phyloP scores from a whole-genome alignment of 208 protist genomes.

The Trypanosomatidae sp. region DNA sequence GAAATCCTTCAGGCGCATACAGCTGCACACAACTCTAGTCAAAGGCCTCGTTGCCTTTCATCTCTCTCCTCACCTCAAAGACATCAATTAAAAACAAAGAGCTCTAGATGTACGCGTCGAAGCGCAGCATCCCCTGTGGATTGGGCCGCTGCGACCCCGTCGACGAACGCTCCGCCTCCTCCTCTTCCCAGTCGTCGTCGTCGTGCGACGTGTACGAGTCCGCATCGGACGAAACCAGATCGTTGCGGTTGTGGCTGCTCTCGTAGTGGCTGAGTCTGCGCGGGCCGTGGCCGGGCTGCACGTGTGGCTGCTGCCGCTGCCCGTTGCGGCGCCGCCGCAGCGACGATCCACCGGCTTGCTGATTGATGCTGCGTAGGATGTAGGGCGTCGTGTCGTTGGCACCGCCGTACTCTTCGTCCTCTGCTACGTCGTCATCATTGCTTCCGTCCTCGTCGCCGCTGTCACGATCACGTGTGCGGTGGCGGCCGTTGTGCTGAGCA shows the following conservation, averaged over 20 bases:
- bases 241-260: not conserved
- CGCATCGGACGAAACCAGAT: not conserved
- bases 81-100: too few species aligned
- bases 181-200: slow-evolving; percentile 8
- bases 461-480: too few species aligned
- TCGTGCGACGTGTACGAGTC: not conserved
- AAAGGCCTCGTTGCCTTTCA: too few species aligned
- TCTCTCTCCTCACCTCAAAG: too few species aligned
- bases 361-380: not conserved
- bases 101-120: slow-evolving; percentile 47
- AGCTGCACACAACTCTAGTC: too few species aligned
- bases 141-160: slow-evolving; percentile 18
- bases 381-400: not conserved
- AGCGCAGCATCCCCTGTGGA: slow-evolving; percentile 17
- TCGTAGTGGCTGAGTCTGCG: too few species aligned
- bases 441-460: not conserved
- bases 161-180: slow-evolving; percentile 6
- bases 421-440: not conserved
- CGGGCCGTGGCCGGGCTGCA: too few species aligned
- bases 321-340: not conserved
- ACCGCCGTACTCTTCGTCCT: not conserved
- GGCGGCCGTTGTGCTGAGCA: too few species aligned
- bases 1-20: too few species aligned
- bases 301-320: not conserved
- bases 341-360: not conserved